Evolutionary conservation across 139 green algal species (phyloP), one percentile per base, ranked within the genome.

Genomic region (Chlorella sp.): DNA sequence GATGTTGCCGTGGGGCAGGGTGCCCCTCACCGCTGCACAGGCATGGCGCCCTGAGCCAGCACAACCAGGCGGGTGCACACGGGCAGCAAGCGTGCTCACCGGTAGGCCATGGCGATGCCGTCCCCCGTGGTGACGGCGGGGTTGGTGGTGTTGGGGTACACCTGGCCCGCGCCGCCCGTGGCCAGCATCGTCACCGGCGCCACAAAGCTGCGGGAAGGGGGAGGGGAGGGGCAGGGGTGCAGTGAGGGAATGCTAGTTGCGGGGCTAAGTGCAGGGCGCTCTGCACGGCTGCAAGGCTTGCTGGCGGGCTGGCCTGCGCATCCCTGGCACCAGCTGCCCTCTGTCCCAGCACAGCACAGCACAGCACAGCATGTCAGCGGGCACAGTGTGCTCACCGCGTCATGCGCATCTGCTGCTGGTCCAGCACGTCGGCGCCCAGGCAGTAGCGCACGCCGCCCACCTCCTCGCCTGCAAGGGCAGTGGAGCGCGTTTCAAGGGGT

Each of bases 111-210:
- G 19, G 97, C 97, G 28, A 99, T 95, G 76, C 97, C 97, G 80
- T 99, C 97, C 0, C 97, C 97, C 14, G 97, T 99, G 20, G 92
- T 87, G 6, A 99, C 96, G n/a, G 86, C 65, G 1, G 97, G 97
- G 91, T 99, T 99, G 84, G 97, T 99, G 51, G 97, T 99, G 90
- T 93, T 95, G 40, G 97, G 96, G 84, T 98, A 99, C 32, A 99
- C 89, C 91, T 97, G 94, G 5, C 97, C 97, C 0, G 94, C 95
- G 26, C 97, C 97, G 32, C 97, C 97, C 14, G 91, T 95, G 16
- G 97, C 96, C 13, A 99, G 87, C 89, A 99, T 91, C 0, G 96
- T 99, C 17, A 93, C 89, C 7, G 95, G 88, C 1, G 94, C 88
- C 32, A 96, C 76, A 82, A 98, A 96, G 24, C 83, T 82, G 74